Percentiles rank a stretch among this genome's conserved stretches.
Conservation (phyloP, 2,329 filamentous ascomycete species). For the Stagonosporopsis rhizophila region DNA sequence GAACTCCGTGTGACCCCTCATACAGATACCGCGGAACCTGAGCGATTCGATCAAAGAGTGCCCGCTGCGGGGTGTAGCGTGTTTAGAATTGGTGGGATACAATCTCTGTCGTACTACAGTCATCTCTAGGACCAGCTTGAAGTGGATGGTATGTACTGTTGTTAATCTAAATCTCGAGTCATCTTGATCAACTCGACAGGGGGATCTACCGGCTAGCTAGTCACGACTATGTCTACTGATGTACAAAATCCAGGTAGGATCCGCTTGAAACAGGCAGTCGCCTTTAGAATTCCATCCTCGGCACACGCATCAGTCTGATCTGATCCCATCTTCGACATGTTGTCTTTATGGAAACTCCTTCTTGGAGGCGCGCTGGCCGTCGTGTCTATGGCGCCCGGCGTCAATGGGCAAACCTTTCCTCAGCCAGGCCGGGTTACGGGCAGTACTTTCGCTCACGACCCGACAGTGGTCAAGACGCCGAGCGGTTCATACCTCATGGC, state of each 20-base stretch:
- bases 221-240: neutral
- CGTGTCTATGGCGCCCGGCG: slow-evolving; percentile 5
- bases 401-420: slow-evolving; percentile 11
- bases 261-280: neutral
- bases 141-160: neutral
- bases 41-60: neutral
- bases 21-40: neutral
- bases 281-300: neutral
- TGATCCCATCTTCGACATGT: neutral
- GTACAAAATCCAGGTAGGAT: neutral
- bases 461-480: slow-evolving; percentile 15
- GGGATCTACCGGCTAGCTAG: neutral
- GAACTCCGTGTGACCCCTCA: neutral
- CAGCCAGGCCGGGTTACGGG: slow-evolving; percentile 8
- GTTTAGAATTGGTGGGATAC: neutral
- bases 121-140: neutral
- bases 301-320: neutral
- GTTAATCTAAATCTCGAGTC: neutral
- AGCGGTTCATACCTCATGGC: slow-evolving; percentile 16
- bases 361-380: slow-evolving; percentile 8
- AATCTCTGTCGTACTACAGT: neutral
- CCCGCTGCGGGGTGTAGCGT: neutral
- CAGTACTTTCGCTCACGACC: slow-evolving; percentile 13
- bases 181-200: neutral
- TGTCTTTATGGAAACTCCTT: slow-evolving; percentile 10